phyloP scores from a whole-genome alignment of 345 rosid genomes.

The Triadica sebifera region DNA sequence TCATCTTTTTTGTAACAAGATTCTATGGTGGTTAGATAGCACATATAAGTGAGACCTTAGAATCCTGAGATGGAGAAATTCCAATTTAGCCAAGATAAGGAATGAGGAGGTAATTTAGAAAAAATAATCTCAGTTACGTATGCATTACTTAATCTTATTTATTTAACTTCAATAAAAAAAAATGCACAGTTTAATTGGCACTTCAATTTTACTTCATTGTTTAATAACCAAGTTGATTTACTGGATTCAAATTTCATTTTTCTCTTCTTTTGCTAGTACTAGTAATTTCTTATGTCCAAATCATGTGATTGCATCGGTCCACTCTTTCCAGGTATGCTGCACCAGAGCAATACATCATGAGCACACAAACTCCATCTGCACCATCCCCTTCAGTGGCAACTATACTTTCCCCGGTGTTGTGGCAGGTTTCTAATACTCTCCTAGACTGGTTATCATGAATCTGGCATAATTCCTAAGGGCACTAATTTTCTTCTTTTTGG shows the following conservation, averaged over 20 bases:
- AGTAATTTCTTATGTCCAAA: background rate
- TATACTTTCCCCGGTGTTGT: conserved; percentile 89
- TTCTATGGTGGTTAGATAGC: background rate
- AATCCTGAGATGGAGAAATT: background rate
- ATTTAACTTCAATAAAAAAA: too few species aligned
- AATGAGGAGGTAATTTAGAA: background rate
- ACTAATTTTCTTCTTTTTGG: conserved; percentile 12
- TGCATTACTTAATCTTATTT: background rate
- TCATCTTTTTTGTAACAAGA: background rate
- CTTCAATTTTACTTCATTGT: background rate
- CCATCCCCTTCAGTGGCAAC: conserved; percentile 98
- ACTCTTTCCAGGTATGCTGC: conserved; percentile 68
- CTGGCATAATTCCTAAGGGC: conserved; percentile 15
- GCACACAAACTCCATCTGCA: conserved; percentile 99
- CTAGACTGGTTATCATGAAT: conserved; percentile 7
- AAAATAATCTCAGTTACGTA: background rate
- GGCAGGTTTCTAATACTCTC: conserved; percentile 67
- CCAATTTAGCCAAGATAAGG: background rate
- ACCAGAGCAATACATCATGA: conserved; percentile 99
- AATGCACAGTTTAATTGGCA: background rate
- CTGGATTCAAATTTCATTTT: background rate
- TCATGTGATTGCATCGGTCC: conserved; percentile 9
- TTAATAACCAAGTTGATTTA: background rate
- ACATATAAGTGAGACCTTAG: background rate
- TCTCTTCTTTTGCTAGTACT: too few species aligned